These are phyloP conservation scores for Scheffersomyces insectosa DNA, from an alignment of 1,139 yeast genomes.

Conservation along the genomic window DNA sequence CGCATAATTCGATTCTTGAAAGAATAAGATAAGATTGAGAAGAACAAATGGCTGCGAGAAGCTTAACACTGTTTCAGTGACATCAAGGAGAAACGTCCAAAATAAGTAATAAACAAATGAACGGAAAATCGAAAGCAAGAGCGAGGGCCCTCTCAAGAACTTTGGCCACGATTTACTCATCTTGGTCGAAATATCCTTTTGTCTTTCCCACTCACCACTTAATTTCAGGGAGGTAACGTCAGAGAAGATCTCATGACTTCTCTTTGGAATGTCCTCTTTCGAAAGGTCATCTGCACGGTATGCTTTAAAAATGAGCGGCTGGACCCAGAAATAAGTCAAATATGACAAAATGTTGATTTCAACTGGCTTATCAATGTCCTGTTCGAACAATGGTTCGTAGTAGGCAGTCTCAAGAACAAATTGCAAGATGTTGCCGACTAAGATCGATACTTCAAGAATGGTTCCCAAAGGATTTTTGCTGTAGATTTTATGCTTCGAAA, in stretches of 20 bases:
- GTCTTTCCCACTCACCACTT: slow-evolving; percentile 9
- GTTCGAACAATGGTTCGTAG: slow-evolving; percentile 18
- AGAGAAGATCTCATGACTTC: slow-evolving; percentile 6
- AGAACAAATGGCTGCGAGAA: slow-evolving; percentile 25
- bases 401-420: slow-evolving; percentile 16
- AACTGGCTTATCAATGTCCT: slow-evolving; percentile 14
- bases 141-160: slow-evolving; percentile 16
- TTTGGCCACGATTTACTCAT: slow-evolving; percentile 2
- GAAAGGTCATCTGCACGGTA: slow-evolving; percentile 21
- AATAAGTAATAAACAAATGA: slow-evolving; percentile 12
- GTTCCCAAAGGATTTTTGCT: slow-evolving; percentile 1
- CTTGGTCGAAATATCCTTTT: slow-evolving; percentile 3
- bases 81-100: slow-evolving; percentile 8
- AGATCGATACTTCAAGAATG: slow-evolving; percentile 11
- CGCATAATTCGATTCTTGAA: slow-evolving; percentile 9
- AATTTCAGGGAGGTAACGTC: slow-evolving; percentile 8
- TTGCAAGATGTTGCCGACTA: slow-evolving; percentile 10
- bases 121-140: slow-evolving; percentile 15
- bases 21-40: slow-evolving; percentile 21
- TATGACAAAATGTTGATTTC: slow-evolving; percentile 17
- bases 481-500: slow-evolving; percentile 17
- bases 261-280: slow-evolving; percentile 20
- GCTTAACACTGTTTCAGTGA: slow-evolving; percentile 12
- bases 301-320: slow-evolving; percentile 24
- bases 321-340: slow-evolving; percentile 27